Evolutionary conservation across 2,329 filamentous ascomycete species (phyloP), one percentile per base, ranked within the genome.

Genomic region (Pyrenochaeta sp.): DNA sequence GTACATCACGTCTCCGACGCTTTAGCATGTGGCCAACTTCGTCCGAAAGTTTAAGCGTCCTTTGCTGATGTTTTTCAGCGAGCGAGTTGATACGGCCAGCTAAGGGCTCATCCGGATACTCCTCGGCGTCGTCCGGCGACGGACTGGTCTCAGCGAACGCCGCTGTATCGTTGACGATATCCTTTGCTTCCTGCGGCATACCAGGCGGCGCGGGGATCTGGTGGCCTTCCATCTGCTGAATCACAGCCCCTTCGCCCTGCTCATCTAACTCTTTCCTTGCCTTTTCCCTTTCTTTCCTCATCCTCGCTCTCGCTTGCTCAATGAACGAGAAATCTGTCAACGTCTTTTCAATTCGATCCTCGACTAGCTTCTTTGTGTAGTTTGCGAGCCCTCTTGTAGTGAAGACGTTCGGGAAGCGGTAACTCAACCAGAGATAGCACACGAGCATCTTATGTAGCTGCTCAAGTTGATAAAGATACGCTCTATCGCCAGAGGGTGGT

Each of bases 391-490:
- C 82, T 67, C 94, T 87, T 63, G 89, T 91, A 5, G 82, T 85
- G 76, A 97, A 96, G 50, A 96, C 84, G 48, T 91, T 91, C 3
- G 88, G 84, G 76, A 94, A 96, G 6, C 94, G 89, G 77, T 94
- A 98, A 67, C 91, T 94, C 15, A 99, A 83, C 95, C 95, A 99
- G 1, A 96, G 84, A 73, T 98, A 99, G 46, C 93, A 81, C 44
- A 94, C 92, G 37, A 99, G 81, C 28, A 87, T 83, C 69, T 91
- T 91, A 79, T 99, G 95, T 15, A 99, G 83, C 2, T 81, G 76
- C 75, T 99, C 95, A 22, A 98, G 81, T 8, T 82, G 78, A 53
- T 82, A 80, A 10, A 99, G 82, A 65, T 92, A 91, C 0, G 81
- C 75, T 52, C 84, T 79, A 13, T 77, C 74, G 0, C 74, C 74